phyloP scores from a whole-genome alignment of 345 rosid genomes.

The Populus deltoides region DNA sequence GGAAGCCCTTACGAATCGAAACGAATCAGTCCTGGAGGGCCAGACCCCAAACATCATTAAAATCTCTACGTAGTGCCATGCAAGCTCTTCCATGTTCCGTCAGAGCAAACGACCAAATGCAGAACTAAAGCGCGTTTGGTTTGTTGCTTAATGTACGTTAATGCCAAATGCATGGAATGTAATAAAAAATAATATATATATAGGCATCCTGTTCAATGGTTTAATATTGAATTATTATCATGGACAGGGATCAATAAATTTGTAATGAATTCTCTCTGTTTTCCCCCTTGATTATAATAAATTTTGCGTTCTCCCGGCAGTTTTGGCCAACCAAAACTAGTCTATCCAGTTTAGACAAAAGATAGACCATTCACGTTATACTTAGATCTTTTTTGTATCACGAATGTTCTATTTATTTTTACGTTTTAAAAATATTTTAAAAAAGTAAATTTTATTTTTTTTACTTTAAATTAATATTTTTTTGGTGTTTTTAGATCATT shows the following conservation, averaged over 20 bases:
- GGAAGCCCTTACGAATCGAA: constrained; percentile 12
- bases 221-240: not conserved
- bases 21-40: constrained; percentile 38
- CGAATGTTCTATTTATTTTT: no score
- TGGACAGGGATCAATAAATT: not conserved
- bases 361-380: no score
- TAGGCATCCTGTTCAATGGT: not conserved
- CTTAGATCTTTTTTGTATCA: no score
- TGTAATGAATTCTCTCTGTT: not conserved
- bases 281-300: not conserved
- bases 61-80: not conserved
- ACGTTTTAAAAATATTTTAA: no score
- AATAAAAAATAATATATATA: not conserved
- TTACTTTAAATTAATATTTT: no score
- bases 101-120: not conserved
- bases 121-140: not conserved
- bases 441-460: no score
- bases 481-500: no score
- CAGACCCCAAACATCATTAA: constrained; percentile 44
- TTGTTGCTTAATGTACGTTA: not conserved
- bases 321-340: not conserved
- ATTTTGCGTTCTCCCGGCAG: not conserved
- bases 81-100: not conserved
- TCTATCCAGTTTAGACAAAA: no score
- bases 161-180: not conserved